phyloP scores from a whole-genome alignment of 2,329 filamentous ascomycete genomes.

The Phaeophleospora eucalypticola region DNA sequence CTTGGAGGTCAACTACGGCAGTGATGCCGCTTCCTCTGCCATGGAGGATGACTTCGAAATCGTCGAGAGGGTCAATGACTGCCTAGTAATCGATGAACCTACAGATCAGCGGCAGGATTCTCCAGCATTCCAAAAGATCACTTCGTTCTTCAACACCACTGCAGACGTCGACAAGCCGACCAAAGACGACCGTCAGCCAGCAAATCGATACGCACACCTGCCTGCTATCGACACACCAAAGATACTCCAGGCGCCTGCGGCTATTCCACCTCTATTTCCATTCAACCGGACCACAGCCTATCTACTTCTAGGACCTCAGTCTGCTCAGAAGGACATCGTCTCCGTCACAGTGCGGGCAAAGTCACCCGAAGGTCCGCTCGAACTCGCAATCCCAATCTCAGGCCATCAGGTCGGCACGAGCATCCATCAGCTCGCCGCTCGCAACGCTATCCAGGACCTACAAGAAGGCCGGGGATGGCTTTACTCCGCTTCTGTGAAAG shows the following conservation, averaged over 20 bases:
- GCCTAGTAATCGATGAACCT: constrained; percentile 39
- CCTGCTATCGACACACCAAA: constrained; percentile 52
- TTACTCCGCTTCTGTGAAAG: constrained; percentile 44
- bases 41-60: constrained; percentile 57
- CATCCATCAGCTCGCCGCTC: constrained; percentile 67
- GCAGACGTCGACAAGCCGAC: constrained; percentile 42
- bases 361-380: constrained; percentile 55
- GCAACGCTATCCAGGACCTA: constrained; percentile 63
- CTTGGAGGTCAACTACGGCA: constrained; percentile 58
- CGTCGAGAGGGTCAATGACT: constrained; percentile 55
- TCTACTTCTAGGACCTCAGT: constrained; percentile 56
- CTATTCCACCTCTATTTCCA: constrained; percentile 62
- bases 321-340: constrained; percentile 45
- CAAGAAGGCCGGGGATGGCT: constrained; percentile 67
- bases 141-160: constrained; percentile 58
- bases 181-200: constrained; percentile 20
- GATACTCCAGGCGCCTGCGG: constrained; percentile 60
- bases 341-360: constrained; percentile 58
- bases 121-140: constrained; percentile 28
- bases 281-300: constrained; percentile 65
- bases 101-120: background rate
- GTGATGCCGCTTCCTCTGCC: constrained; percentile 17
- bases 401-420: constrained; percentile 4
- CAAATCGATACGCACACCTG: constrained; percentile 47
- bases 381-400: constrained; percentile 59